phyloP scores from a whole-genome alignment of 1,284 basidiomycete species.

The Pholiota adiposa region DNA sequence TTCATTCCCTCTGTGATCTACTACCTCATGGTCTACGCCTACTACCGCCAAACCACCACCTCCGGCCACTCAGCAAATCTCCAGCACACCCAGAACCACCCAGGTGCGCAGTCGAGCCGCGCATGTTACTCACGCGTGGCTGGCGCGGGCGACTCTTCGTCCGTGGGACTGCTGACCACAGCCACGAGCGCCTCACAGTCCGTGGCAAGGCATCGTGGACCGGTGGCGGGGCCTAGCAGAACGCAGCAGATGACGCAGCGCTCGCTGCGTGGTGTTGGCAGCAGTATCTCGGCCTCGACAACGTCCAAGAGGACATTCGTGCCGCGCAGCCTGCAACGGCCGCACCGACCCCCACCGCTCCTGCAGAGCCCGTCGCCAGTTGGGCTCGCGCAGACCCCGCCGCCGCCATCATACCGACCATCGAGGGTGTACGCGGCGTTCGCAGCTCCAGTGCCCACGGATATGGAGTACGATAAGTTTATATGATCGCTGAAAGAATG shows the following conservation, averaged over 20 bases:
- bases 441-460: constrained; percentile 25
- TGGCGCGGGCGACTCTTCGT: background rate
- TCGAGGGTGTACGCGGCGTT: constrained; percentile 29
- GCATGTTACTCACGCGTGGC: background rate
- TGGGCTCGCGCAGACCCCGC: constrained; percentile 23
- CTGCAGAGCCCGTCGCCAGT: constrained; percentile 28
- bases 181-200: background rate
- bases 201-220: background rate
- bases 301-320: background rate
- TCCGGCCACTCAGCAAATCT: constrained; percentile 46
- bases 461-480: constrained; percentile 3
- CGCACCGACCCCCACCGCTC: constrained; percentile 26
- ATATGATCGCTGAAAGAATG: background rate
- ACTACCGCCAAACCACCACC: constrained; percentile 73
- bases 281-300: background rate
- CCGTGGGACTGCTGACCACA: background rate
- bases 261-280: constrained; percentile 15
- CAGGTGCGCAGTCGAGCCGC: background rate
- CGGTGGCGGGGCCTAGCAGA: constrained; percentile 10
- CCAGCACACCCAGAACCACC: constrained; percentile 13
- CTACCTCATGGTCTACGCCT: constrained; percentile 63
- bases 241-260: constrained; percentile 8
- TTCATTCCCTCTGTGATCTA: constrained; percentile 59
- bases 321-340: constrained; percentile 21
- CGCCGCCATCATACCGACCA: constrained; percentile 25